phyloP scores from a whole-genome alignment of 2,329 filamentous ascomycete species.

The Coniochaeta ligniaria region DNA sequence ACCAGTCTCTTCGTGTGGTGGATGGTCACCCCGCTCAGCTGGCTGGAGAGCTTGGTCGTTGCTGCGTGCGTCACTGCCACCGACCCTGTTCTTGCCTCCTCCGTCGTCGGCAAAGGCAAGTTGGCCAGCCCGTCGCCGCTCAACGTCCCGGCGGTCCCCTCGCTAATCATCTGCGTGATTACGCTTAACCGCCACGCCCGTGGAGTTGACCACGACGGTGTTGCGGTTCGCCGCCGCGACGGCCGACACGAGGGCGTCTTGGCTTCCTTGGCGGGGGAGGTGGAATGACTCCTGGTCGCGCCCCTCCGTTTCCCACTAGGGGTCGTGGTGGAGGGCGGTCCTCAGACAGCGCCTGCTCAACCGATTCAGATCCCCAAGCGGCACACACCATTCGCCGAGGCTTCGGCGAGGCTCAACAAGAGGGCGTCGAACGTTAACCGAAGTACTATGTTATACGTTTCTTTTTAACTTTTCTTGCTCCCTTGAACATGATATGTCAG shows the following conservation, averaged over 20 bases:
- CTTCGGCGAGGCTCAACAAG: constrained; percentile 21
- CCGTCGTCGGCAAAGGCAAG: constrained; percentile 97
- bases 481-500: too few species aligned
- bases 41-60: constrained; percentile 81
- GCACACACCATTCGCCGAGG: constrained; percentile 7
- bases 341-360: constrained; percentile 19
- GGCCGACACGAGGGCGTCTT: constrained; percentile 57
- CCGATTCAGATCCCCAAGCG: not conserved
- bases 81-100: constrained; percentile 92
- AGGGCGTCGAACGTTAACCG: constrained; percentile 64
- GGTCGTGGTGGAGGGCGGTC: constrained; percentile 50
- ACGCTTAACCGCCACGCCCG: too few species aligned
- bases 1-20: constrained; percentile 95
- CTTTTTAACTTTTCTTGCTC: too few species aligned
- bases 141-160: too few species aligned
- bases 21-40: constrained; percentile 70
- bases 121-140: too few species aligned
- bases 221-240: constrained; percentile 55
- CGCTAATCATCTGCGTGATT: too few species aligned
- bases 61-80: constrained; percentile 96
- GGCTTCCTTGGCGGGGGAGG: constrained; percentile 46
- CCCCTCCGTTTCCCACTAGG: constrained; percentile 70
- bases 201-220: constrained; percentile 62
- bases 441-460: too few species aligned
- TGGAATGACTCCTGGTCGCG: constrained; percentile 59